phyloP scores from a whole-genome alignment of 305 asterid species.

The Fraxinus baroniana region DNA sequence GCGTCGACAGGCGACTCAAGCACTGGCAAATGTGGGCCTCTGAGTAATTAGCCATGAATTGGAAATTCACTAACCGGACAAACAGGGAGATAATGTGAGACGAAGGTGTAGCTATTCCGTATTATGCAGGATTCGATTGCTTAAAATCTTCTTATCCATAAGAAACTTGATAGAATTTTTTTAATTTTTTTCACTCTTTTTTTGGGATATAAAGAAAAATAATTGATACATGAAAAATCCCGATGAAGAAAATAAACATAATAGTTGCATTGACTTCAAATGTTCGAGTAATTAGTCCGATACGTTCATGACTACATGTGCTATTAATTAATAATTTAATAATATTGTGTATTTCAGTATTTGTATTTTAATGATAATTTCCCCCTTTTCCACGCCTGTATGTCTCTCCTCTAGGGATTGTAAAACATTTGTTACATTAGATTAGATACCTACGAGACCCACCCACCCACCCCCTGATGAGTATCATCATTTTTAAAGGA shows the following conservation, averaged over 20 bases:
- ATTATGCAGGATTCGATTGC: neutral
- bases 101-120: neutral
- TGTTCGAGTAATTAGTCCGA: neutral
- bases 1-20: conserved; percentile 58
- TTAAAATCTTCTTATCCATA: neutral
- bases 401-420: neutral
- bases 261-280: neutral
- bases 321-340: neutral
- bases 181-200: neutral
- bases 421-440: too few relatives aligned
- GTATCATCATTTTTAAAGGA: too few relatives aligned
- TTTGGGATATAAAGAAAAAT: neutral
- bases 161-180: neutral
- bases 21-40: conserved; percentile 88
- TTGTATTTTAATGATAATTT: neutral
- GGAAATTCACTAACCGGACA: neutral
- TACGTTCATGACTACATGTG: neutral
- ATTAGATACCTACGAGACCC: too few relatives aligned
- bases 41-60: conserved; percentile 48
- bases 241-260: neutral
- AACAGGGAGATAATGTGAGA: neutral
- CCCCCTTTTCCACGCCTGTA: neutral
- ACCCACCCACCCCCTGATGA: too few relatives aligned
- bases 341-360: too few relatives aligned
- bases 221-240: neutral